Evolutionary conservation across 148 eudicot genomes (phyloP).

Genomic region (Amaranthus palmeri): DNA sequence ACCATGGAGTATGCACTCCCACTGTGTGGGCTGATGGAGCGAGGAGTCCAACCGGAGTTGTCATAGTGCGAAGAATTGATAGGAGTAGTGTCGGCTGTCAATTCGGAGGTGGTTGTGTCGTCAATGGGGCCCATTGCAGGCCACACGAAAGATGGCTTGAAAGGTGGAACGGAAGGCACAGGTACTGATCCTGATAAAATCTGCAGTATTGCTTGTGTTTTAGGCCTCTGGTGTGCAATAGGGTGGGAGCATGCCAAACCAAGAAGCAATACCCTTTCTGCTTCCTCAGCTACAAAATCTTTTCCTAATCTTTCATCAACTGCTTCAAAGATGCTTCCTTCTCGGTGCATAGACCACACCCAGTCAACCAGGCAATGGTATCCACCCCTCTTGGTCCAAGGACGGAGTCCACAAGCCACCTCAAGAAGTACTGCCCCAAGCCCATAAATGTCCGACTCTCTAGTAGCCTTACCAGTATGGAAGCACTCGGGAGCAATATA

Average conservation of each 20-base stretch:
- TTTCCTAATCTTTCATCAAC: conserved; percentile 47
- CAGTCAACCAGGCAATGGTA: conserved; percentile 55
- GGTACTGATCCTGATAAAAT: conserved; percentile 52
- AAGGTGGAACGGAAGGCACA: conserved; percentile 47
- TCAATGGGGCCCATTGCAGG: conserved; percentile 43
- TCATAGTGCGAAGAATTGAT: conserved; percentile 30
- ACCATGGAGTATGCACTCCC: conserved; percentile 19
- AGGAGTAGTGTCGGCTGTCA: conserved; percentile 21
- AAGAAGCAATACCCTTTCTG: conserved; percentile 49
- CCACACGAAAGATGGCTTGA: conserved; percentile 79
- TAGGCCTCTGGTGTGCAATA: conserved; percentile 52
- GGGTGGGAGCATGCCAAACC: conserved; percentile 85
- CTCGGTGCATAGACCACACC: conserved; percentile 76
- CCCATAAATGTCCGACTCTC: conserved; percentile 66
- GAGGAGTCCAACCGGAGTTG: conserved; percentile 34
- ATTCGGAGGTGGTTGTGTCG: conserved; percentile 30
- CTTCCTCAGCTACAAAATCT: conserved; percentile 48
- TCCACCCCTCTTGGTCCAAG: conserved; percentile 46
- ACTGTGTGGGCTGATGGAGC: conserved; percentile 29
- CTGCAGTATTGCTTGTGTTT: conserved; percentile 43
- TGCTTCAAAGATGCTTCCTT: conserved; percentile 48
- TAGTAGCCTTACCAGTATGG: conserved; percentile 72
- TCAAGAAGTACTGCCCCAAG: conserved; percentile 71
- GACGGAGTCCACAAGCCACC: conserved; percentile 57
- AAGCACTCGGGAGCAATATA: conserved; percentile 90